Evolutionary conservation across 768 basidiomycete species (phyloP).

Genomic region (Kwoniella heveanensis): DNA sequence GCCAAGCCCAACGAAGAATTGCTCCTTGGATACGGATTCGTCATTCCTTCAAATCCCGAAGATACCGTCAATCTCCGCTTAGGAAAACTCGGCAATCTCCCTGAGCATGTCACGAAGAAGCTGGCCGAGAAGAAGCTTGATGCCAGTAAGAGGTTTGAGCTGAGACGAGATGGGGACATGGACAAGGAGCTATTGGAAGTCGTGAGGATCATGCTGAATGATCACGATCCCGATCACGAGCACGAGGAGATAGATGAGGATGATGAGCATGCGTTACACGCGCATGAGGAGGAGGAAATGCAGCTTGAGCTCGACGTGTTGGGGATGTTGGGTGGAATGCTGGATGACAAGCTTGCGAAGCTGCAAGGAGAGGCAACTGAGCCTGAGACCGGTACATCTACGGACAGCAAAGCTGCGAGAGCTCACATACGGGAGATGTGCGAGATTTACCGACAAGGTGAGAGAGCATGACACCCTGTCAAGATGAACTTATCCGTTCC

Average conservation of each 20-base stretch:
- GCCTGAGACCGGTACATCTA: background rate
- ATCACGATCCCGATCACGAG: constrained; percentile 26
- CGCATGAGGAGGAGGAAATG: constrained; percentile 39
- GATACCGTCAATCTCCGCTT: constrained; percentile 82
- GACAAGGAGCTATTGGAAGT: constrained; percentile 51
- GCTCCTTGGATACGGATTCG: constrained; percentile 89
- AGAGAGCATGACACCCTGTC: constrained; percentile 23
- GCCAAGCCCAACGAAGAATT: constrained; percentile 87
- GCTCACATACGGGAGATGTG: constrained; percentile 69
- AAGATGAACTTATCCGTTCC: background rate
- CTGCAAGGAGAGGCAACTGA: constrained; percentile 17
- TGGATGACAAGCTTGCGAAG: constrained; percentile 53
- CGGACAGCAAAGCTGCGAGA: constrained; percentile 55
- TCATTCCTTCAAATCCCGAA: constrained; percentile 74
- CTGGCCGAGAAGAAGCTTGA: constrained; percentile 55
- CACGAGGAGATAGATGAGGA: constrained; percentile 41
- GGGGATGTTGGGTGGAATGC: constrained; percentile 69
- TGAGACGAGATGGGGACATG: constrained; percentile 43
- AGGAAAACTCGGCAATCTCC: constrained; percentile 59
- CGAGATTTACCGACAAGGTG: constrained; percentile 69
- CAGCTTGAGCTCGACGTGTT: constrained; percentile 73
- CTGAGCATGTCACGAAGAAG: constrained; percentile 22
- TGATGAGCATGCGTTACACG: constrained; percentile 45
- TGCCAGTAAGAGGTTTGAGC: constrained; percentile 59
- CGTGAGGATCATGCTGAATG: constrained; percentile 50